Conservation (phyloP, 306 rosid species). For the Neltuma alba region DNA sequence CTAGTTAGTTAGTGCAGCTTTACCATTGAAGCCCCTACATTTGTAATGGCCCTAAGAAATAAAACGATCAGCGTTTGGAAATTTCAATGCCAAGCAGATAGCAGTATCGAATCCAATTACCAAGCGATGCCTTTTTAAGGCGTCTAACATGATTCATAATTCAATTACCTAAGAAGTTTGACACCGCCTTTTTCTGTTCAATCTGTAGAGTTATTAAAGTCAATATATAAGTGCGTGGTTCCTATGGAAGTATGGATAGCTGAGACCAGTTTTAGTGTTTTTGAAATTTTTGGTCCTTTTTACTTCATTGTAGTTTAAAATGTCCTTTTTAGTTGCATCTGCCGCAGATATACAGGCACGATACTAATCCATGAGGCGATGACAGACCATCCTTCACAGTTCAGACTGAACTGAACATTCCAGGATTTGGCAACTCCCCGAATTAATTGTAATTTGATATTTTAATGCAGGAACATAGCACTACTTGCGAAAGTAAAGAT, state of each 20-base stretch:
- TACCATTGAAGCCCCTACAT: too few relatives aligned
- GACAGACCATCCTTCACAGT: slow-evolving; percentile 27
- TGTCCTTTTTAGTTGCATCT: background rate
- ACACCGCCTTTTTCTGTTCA: slow-evolving; percentile 6
- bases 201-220: background rate
- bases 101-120: background rate
- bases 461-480: slow-evolving; percentile 67
- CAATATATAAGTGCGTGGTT: background rate
- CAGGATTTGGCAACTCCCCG: slow-evolving; percentile 1
- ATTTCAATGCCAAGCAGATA: background rate
- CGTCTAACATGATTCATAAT: background rate
- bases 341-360: background rate
- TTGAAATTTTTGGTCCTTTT: slow-evolving; percentile 13
- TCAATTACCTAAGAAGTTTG: background rate
- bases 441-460: slow-evolving; percentile 27
- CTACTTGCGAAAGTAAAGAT: slow-evolving; percentile 78
- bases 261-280: background rate
- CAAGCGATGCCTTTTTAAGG: background rate
- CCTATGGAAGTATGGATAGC: background rate
- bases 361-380: background rate
- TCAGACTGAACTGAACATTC: background rate
- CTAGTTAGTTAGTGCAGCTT: too few relatives aligned
- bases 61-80: background rate
- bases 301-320: slow-evolving; percentile 4
- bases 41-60: too few relatives aligned